Evolutionary conservation across 768 basidiomycete species (phyloP), one percentile per base, ranked within the genome.

Genomic region (Phanerodontia chrysosporium): DNA sequence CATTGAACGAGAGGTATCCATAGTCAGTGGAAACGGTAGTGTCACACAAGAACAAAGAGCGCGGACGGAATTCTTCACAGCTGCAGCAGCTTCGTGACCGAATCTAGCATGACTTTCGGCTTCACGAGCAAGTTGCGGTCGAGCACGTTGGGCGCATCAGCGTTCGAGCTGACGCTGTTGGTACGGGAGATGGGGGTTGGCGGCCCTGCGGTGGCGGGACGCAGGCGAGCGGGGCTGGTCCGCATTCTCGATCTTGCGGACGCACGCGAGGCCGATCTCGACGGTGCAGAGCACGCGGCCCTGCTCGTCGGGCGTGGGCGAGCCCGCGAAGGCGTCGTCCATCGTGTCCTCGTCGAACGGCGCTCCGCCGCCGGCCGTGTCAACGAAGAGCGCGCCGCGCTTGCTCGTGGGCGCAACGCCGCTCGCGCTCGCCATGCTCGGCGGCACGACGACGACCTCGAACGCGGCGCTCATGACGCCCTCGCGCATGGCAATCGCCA

Each of bases 391-490:
- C 36, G 30, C 45, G 28, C 48, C 55, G 25, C 45, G 25, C 36
- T 44, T 45, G 28, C 10, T 10, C 39, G 54, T 27, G 16, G 42
- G 32, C 46, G 53, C 2, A 36, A 45, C 21, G 49, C 58, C 30
- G 7, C 27, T 25, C 51, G 25, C 16, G n/a, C 16, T 48, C 39
- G 18, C 46, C 56, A 4, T 51, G 58, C 36, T 18, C 24, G 51
- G 53, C 32, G 54, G 56, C 13, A 68, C 57, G 62, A 67, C 63
- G n/a, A 65, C 60, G n/a, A 69, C 63, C 45, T 73, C 72, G 52
- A 74, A 73, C 46, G 67, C 62, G 7, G 67, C 68, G 58, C 71
- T 72, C 65, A 72, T 69, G 24, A 73, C 68, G 51, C 70, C 67
- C 57, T 73, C 72, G 46, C 68, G 67, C 27, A 73, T 52, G 14